Evolutionary conservation across 2,329 filamentous ascomycete species (phyloP), one percentile per base, ranked within the genome.

Genomic region (Podosphaera xanthii): DNA sequence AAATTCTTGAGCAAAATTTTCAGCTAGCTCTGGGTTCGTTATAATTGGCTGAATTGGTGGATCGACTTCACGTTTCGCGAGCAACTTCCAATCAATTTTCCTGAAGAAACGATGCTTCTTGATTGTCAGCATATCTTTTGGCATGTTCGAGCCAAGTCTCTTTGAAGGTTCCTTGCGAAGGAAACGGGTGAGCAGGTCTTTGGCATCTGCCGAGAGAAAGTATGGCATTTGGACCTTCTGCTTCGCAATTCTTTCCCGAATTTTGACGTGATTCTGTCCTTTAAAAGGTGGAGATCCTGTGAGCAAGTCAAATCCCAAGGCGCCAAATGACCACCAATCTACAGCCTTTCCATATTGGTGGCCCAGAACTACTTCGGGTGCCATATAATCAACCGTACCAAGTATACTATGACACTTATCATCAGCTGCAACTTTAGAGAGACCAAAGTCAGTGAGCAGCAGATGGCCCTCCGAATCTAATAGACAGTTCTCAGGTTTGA

Each of bases 351-450:
- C 90, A 70, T 98, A 98, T 64, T 87, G 83, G 64, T 86, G 83
- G 62, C 89, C 90, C 62, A 83, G 79, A 61, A 98, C 82, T 58
- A 98, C 86, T 72, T 98, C 92, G 0, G 92, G 92, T 0, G 92
- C 94, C 92, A 98, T 98, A 77, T 98, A 98, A 70, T 97, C 92
- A 60, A 96, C 84, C 0, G 92, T 98, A 57, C 92, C 92, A 8
- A 96, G 81, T 64, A 96, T 85, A 49, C 88, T 95, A 72, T 89
- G 87, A 76, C 91, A 96, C 59, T 80, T 72, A 70, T 71, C 74
- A 46, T 76, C 74, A 49, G 82, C 82, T 0, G 90, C 84, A 38
- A 97, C 92, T 72, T 98, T 98, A 73, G 87, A 94, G 22, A 98
- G 79, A 3, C 92, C 92, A 70, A 98, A 98, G 71, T 98, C 94